Percentiles rank a stretch among this genome's conserved stretches.
Conservation (phyloP, 495 filamentous ascomycete species). For the Apiosordaria backusii region DNA sequence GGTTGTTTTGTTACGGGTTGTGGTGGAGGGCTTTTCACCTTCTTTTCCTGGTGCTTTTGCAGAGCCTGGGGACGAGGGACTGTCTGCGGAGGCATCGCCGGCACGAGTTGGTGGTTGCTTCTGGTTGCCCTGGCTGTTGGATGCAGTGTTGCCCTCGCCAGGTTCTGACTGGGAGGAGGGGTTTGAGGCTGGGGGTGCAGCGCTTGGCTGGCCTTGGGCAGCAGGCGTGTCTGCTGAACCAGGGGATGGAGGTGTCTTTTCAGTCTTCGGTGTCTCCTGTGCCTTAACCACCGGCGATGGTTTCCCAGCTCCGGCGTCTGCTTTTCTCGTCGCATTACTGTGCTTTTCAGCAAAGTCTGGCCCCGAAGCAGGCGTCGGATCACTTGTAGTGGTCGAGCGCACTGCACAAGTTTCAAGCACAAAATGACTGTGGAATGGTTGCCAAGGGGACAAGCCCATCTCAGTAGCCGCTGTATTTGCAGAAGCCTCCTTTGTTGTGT, state of each 20-base stretch:
- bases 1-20: conserved; percentile 42
- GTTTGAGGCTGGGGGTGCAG: conserved; percentile 6
- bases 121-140: conserved; percentile 6
- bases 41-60: neutral
- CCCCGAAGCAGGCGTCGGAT: conserved; percentile 24
- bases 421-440: conserved; percentile 18
- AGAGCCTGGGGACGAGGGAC: conserved; percentile 3
- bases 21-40: conserved; percentile 3
- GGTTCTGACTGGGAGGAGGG: conserved; percentile 2
- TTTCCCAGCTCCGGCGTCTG: conserved; percentile 12
- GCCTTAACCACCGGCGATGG: conserved; percentile 9
- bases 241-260: conserved; percentile 7
- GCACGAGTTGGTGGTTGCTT: conserved; percentile 13
- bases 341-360: conserved; percentile 5
- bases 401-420: conserved; percentile 22
- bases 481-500: conserved; percentile 10
- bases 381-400: conserved; percentile 27
- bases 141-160: conserved; percentile 11
- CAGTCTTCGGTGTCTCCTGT: conserved; percentile 11
- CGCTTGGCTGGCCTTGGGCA: conserved; percentile 13
- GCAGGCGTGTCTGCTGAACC: conserved; percentile 9
- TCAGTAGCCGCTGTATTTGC: conserved; percentile 4
- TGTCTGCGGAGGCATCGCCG: conserved; percentile 8
- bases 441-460: conserved; percentile 31
- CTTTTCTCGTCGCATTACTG: conserved; percentile 3